Evolutionary conservation across 352 stramenopile genomes (phyloP).

Genomic region (Globisporangium takayamanum): DNA sequence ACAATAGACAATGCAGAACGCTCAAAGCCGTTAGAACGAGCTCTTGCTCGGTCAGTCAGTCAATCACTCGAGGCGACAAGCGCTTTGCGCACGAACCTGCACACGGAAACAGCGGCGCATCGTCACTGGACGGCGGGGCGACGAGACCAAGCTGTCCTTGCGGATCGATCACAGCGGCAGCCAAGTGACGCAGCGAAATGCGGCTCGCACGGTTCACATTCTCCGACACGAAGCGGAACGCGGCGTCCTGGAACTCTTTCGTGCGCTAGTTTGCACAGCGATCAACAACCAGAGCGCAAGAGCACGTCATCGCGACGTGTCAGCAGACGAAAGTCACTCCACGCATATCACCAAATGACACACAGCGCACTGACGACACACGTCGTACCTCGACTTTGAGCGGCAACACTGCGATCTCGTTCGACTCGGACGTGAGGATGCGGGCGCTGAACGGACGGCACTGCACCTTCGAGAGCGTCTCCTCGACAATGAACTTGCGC

Average conservation of each 20-base stretch:
- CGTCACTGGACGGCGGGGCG: neutral
- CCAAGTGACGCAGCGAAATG: slow-evolving; percentile 53
- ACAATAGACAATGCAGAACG: neutral
- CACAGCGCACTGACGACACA: neutral
- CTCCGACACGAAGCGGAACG: slow-evolving; percentile 46
- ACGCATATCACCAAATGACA: neutral
- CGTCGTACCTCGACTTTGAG: slow-evolving; percentile 40
- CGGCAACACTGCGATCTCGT: slow-evolving; percentile 73
- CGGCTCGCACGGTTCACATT: slow-evolving; percentile 50
- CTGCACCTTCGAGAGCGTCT: slow-evolving; percentile 72
- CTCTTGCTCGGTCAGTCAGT: neutral
- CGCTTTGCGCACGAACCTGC: slow-evolving; percentile 25
- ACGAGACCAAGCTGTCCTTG: slow-evolving; percentile 9
- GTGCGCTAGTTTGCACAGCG: slow-evolving; percentile 25
- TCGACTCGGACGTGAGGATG: slow-evolving; percentile 59
- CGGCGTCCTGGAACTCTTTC: slow-evolving; percentile 56
- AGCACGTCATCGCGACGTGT: neutral
- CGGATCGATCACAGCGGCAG: slow-evolving; percentile 39
- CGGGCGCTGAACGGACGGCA: slow-evolving; percentile 74
- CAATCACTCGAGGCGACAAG: neutral
- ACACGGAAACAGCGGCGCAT: slow-evolving; percentile 30
- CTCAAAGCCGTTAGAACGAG: neutral
- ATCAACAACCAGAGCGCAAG: neutral
- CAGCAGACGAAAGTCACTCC: neutral
- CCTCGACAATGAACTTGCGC: slow-evolving; percentile 80